Percentiles rank a stretch among this genome's conserved stretches.
Evolutionary conservation across 225 moss, liverwort and hornwort species (phyloP).

Genomic region (Pleurozium schreberi): DNA sequence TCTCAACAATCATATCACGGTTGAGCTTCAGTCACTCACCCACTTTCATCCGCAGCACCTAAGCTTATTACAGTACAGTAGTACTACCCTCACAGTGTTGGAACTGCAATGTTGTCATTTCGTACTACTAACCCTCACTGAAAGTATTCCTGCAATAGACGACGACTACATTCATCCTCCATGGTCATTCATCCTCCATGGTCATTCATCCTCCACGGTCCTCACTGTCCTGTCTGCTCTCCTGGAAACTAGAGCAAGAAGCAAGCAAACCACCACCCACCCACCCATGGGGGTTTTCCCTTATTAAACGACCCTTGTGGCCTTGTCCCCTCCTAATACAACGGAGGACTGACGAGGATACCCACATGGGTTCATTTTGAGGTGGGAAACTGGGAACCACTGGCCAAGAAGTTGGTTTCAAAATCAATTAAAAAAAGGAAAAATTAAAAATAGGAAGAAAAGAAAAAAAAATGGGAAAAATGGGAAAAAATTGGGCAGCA

Average conservation of each 20-base stretch:
- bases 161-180: neutral
- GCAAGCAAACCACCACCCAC: neutral
- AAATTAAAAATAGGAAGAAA: neutral
- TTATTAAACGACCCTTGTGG: neutral
- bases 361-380: neutral
- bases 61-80: too few relatives aligned
- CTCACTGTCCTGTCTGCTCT: neutral
- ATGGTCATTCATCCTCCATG: neutral
- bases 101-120: neutral
- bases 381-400: neutral
- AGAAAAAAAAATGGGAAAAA: neutral
- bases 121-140: neutral
- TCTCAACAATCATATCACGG: neutral
- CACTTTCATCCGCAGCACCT: neutral
- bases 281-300: neutral
- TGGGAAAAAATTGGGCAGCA: neutral
- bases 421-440: neutral
- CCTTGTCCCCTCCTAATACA: conserved; percentile 2
- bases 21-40: neutral
- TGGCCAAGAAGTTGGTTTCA: too few relatives aligned
- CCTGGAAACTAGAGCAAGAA: neutral
- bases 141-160: neutral
- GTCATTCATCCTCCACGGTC: neutral
- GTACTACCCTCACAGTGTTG: too few relatives aligned
- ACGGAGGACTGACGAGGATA: too few relatives aligned